Evolutionary conservation across 2,329 filamentous ascomycete species (phyloP).

Genomic region (Alternaria rosae): DNA sequence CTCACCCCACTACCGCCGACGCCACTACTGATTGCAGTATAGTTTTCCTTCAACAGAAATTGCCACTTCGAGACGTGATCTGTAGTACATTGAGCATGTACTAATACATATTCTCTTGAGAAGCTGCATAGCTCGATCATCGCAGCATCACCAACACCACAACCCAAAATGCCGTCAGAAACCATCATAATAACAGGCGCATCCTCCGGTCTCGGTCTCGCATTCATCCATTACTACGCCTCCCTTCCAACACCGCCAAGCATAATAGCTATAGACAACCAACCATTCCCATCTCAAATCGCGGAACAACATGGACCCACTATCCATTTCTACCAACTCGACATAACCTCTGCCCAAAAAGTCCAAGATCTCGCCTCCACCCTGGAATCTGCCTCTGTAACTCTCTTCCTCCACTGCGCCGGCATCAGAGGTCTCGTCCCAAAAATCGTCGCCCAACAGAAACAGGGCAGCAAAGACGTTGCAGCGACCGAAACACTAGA

Average conservation of each 20-base stretch:
- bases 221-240: conserved; percentile 52
- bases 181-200: conserved; percentile 93
- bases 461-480: conserved; percentile 30
- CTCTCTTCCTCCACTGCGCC: conserved; percentile 54
- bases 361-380: conserved; percentile 19
- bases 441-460: conserved; percentile 18
- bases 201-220: conserved; percentile 87
- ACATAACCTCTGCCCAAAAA: conserved; percentile 14
- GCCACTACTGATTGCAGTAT: not conserved
- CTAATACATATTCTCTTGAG: not conserved
- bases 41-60: not conserved
- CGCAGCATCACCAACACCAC: not conserved
- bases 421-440: conserved; percentile 56
- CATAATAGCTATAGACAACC: conserved; percentile 34
- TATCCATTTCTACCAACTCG: conserved; percentile 14
- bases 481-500: conserved; percentile 52
- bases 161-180: not conserved
- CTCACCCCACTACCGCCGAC: not conserved
- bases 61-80: conserved; percentile 3
- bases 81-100: not conserved
- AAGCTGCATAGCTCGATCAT: not conserved
- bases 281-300: conserved; percentile 1
- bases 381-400: conserved; percentile 36
- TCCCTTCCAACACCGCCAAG: conserved; percentile 10
- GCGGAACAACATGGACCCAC: not conserved